Evolutionary conservation across 345 rosid genomes (phyloP).

Genomic region (Crucihimalaya himalaica): DNA sequence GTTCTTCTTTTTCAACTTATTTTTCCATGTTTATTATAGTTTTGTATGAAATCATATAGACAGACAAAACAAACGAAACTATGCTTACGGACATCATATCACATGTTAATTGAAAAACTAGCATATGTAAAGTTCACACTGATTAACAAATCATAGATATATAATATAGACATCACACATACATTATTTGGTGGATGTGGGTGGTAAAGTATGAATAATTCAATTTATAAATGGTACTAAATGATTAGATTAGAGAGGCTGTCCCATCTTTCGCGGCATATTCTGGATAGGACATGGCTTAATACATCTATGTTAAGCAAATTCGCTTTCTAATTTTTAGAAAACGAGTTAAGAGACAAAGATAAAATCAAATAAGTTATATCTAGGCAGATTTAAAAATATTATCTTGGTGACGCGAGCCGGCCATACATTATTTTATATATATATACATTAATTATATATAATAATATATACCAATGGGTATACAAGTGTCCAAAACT

Average conservation of each 20-base stretch:
- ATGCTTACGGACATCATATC: not conserved
- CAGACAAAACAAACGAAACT: not conserved
- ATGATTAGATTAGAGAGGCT: not conserved
- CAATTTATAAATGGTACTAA: too few relatives aligned
- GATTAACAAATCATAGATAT: not conserved
- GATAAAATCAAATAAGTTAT: not conserved
- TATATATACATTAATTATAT: too few relatives aligned
- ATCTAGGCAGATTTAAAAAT: not conserved
- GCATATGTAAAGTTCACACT: slow-evolving; percentile 1
- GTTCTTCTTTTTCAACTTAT: not conserved
- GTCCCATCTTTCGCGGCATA: not conserved
- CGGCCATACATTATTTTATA: too few relatives aligned
- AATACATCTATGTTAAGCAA: not conserved
- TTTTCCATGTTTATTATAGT: not conserved
- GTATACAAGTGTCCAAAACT: slow-evolving; percentile 21
- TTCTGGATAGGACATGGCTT: not conserved
- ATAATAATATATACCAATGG: not conserved
- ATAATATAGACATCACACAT: not conserved
- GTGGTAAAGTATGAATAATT: not conserved
- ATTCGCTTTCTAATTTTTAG: not conserved
- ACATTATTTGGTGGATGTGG: not conserved
- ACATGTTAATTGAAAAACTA: not conserved
- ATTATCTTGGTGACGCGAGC: slow-evolving; percentile 27
- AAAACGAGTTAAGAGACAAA: not conserved
- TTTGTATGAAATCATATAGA: not conserved